A percentile compares a stretch with the other conserved stretches of the same genome.
Conservation (phyloP, 352 stramenopile genomes). For the Pythium volutum region DNA sequence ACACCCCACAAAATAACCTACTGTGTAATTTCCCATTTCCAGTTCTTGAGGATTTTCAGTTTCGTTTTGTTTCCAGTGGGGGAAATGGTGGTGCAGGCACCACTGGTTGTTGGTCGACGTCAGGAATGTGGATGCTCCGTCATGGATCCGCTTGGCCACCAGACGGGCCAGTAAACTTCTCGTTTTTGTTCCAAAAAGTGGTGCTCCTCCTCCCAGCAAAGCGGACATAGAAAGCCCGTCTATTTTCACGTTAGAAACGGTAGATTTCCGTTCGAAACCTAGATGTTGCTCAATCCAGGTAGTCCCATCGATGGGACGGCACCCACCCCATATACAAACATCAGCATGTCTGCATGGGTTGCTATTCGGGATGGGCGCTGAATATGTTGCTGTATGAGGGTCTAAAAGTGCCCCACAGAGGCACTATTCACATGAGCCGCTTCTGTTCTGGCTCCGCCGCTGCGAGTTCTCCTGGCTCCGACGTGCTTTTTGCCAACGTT, state of each 20-base stretch:
- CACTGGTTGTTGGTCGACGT: neutral
- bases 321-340: slow-evolving; percentile 1
- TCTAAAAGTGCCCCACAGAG: neutral
- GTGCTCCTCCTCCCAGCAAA: neutral
- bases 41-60: too few relatives aligned
- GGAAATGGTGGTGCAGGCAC: neutral
- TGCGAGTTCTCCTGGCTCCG: slow-evolving; percentile 19
- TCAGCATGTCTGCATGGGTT: slow-evolving; percentile 24
- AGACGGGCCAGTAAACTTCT: slow-evolving; percentile 14
- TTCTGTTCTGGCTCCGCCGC: slow-evolving; percentile 22
- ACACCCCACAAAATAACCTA: too few relatives aligned
- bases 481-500: neutral
- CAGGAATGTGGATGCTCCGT: neutral
- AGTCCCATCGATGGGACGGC: neutral
- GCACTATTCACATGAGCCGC: neutral
- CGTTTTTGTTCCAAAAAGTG: slow-evolving; percentile 5
- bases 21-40: too few relatives aligned
- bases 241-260: slow-evolving; percentile 18
- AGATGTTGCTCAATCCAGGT: slow-evolving; percentile 4
- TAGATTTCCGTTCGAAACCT: neutral
- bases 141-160: slow-evolving; percentile 20
- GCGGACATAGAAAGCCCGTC: slow-evolving; percentile 5
- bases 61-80: too few relatives aligned
- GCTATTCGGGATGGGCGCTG: slow-evolving; percentile 17
- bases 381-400: neutral